A percentile compares a stretch with the other conserved stretches of the same genome.
Evolutionary conservation across 495 filamentous ascomycete species (phyloP).

Genomic region (Penicillium angulare): DNA sequence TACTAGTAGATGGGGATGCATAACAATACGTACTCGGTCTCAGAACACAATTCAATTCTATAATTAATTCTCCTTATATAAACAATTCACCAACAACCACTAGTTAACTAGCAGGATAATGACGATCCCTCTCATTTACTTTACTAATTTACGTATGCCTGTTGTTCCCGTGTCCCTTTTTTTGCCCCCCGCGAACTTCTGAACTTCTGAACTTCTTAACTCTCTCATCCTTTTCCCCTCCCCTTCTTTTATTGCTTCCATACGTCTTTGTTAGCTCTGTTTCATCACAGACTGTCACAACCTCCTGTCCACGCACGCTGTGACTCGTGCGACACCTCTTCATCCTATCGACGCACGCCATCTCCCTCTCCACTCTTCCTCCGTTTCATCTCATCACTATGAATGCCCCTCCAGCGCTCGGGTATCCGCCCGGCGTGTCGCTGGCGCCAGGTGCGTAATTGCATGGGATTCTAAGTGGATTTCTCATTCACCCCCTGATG

Average conservation of each 20-base stretch:
- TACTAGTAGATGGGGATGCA: too few relatives aligned
- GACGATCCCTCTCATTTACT: too few relatives aligned
- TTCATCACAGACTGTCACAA: slow-evolving; percentile 2
- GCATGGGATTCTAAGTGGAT: not conserved
- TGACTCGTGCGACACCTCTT: not conserved
- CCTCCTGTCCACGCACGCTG: not conserved
- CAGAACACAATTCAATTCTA: too few relatives aligned
- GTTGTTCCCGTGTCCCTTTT: slow-evolving; percentile 3
- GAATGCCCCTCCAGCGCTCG: slow-evolving; percentile 40
- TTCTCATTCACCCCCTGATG: not conserved
- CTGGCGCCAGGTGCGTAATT: slow-evolving; percentile 42
- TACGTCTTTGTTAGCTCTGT: not conserved
- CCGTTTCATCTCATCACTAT: slow-evolving; percentile 32
- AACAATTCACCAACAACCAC: too few relatives aligned
- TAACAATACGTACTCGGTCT: too few relatives aligned
- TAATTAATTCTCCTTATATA: too few relatives aligned
- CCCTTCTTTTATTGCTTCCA: not conserved
- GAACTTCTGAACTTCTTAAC: too few relatives aligned
- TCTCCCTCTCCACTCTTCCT: slow-evolving; percentile 17
- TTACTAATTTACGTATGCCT: not conserved
- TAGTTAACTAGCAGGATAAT: not conserved
- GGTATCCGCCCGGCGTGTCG: slow-evolving; percentile 40
- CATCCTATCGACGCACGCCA: slow-evolving; percentile 2
- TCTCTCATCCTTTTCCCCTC: not conserved
- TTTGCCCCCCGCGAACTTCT: not conserved